Evolutionary conservation across 2,329 filamentous ascomycete species (phyloP).

Genomic region (Diaporthe vexans): DNA sequence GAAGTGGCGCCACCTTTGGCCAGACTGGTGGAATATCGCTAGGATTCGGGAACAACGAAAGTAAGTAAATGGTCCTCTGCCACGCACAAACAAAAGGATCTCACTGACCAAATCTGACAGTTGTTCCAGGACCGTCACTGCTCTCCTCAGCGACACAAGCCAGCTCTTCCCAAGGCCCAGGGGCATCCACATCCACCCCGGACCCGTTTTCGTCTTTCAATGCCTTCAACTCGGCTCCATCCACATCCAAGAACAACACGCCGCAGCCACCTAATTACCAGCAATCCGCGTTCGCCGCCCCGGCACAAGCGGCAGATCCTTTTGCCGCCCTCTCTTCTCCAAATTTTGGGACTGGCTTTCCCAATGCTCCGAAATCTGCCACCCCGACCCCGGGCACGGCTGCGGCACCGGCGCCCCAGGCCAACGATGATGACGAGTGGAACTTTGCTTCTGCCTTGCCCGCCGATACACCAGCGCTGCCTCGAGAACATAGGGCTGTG

Average conservation of each 20-base stretch:
- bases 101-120: slow-evolving; percentile 56
- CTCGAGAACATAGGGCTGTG: slow-evolving; percentile 72
- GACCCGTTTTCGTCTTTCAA: slow-evolving; percentile 66
- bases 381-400: slow-evolving; percentile 53
- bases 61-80: slow-evolving; percentile 60
- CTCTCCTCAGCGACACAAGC: slow-evolving; percentile 74
- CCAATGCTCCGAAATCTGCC: slow-evolving; percentile 47
- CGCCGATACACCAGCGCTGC: slow-evolving; percentile 61
- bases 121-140: slow-evolving; percentile 74
- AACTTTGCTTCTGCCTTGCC: slow-evolving; percentile 91
- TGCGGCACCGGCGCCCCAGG: slow-evolving; percentile 34
- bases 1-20: slow-evolving; percentile 66
- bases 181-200: slow-evolving; percentile 57
- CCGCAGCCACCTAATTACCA: slow-evolving; percentile 65
- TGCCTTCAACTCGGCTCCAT: slow-evolving; percentile 66
- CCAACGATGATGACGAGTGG: slow-evolving; percentile 88
- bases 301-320: slow-evolving; percentile 61
- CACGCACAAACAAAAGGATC: background rate
- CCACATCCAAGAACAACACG: slow-evolving; percentile 64
- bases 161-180: slow-evolving; percentile 67
- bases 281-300: slow-evolving; percentile 62
- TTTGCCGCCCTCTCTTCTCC: slow-evolving; percentile 65
- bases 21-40: slow-evolving; percentile 87
- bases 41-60: slow-evolving; percentile 79
- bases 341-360: slow-evolving; percentile 50